phyloP scores from a whole-genome alignment of 1,284 basidiomycete species.

The Ustilago crameri region DNA sequence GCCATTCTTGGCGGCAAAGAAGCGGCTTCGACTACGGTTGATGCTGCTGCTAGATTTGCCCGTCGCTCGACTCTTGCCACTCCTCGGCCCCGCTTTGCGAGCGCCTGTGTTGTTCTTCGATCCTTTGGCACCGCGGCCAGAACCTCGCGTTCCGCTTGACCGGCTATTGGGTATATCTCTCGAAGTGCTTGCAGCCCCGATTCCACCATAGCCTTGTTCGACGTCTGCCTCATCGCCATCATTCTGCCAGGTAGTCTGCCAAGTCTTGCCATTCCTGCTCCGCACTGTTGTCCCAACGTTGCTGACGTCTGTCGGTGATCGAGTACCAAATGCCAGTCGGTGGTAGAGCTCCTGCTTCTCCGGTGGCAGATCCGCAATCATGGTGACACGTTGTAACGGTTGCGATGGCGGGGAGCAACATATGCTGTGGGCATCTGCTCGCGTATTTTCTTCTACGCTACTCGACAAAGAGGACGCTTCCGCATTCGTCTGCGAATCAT shows the following conservation, averaged over 20 bases:
- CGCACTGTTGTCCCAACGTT: constrained; percentile 16
- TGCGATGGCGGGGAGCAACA: constrained; percentile 30
- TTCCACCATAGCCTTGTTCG: neutral
- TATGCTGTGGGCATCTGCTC: constrained; percentile 18
- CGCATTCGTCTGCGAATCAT: constrained; percentile 2
- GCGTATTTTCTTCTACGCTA: neutral
- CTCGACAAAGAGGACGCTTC: neutral
- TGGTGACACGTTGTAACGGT: constrained; percentile 13
- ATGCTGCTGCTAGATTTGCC: constrained; percentile 3
- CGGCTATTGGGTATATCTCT: neutral
- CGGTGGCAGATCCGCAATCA: constrained; percentile 37
- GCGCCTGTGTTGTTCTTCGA: neutral
- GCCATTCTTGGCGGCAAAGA: constrained; percentile 11
- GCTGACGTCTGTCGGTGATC: neutral
- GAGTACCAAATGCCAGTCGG: constrained; percentile 31
- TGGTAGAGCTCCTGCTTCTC: constrained; percentile 31
- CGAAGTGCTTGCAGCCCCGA: constrained; percentile 2
- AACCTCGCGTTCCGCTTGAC: neutral
- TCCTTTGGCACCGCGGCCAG: constrained; percentile 13
- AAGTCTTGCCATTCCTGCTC: constrained; percentile 37
- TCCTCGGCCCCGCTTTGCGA: constrained; percentile 5
- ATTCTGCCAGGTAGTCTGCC: constrained; percentile 38
- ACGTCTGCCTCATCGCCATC: constrained; percentile 2
- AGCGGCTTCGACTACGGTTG: constrained; percentile 10
- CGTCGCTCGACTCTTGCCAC: constrained; percentile 7